Evolutionary conservation across 202 grass and related monocot species (phyloP).

Genomic region (Setaria italica): DNA sequence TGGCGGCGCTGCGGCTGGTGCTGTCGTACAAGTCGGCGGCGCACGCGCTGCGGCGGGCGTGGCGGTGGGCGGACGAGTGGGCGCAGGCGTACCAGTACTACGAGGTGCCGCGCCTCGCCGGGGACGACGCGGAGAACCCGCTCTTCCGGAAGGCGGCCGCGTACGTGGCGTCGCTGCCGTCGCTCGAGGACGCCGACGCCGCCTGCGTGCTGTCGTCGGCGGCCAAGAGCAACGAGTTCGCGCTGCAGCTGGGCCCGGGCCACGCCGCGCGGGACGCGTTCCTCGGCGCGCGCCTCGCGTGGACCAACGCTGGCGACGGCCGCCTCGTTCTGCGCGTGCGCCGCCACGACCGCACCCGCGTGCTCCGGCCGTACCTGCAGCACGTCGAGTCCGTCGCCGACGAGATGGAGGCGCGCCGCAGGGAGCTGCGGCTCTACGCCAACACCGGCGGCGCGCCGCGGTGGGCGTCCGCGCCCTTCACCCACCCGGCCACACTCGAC

Average conservation of each 20-base stretch:
- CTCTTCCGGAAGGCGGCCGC: constrained; percentile 75
- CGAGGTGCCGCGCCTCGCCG: constrained; percentile 69
- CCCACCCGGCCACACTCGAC: constrained; percentile 85
- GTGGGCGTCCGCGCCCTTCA: constrained; percentile 68
- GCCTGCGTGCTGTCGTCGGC: constrained; percentile 73
- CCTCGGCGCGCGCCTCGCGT: constrained; percentile 73
- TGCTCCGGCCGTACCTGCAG: constrained; percentile 80
- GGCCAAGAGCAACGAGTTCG: constrained; percentile 78
- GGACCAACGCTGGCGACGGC: constrained; percentile 59
- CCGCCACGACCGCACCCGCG: constrained; percentile 74
- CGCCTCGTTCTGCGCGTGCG: constrained; percentile 82
- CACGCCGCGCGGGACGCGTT: constrained; percentile 73
- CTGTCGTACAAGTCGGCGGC: constrained; percentile 79
- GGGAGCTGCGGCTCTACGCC: constrained; percentile 63
- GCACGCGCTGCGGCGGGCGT: constrained; percentile 58
- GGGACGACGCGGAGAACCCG: constrained; percentile 67
- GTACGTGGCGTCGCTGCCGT: constrained; percentile 78
- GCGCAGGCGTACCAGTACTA: constrained; percentile 89
- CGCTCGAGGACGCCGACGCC: constrained; percentile 76
- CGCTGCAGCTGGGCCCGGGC: constrained; percentile 58
- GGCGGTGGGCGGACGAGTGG: constrained; percentile 75
- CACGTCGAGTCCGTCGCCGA: constrained; percentile 84
- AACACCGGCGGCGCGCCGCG: constrained; percentile 39
- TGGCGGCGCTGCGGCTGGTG: constrained; percentile 60
- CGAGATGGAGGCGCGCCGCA: constrained; percentile 68